Evolutionary conservation across 2,329 filamentous ascomycete species (phyloP), one percentile per base, ranked within the genome.

Genomic region (Metarhizium sp.): DNA sequence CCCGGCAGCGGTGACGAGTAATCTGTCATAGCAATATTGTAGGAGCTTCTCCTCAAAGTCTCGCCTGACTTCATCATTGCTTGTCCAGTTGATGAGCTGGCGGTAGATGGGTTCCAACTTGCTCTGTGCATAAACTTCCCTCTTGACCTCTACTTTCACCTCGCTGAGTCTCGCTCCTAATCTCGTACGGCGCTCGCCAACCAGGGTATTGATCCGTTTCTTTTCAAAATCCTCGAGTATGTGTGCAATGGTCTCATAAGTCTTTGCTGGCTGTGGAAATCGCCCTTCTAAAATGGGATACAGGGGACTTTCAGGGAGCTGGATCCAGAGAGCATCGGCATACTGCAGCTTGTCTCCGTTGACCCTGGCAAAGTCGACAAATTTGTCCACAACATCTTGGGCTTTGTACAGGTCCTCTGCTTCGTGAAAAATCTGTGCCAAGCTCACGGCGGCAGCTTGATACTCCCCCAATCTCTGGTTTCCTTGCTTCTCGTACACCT

Each of bases 41-140:
- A 99, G 72, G 14, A 96, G 77, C 71, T 92, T 97, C 69, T 97
- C 92, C 68, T 99, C 95, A 59, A 92, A 95, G 42, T 81, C 79
- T 42, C 92, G 85, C 49, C 94, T 82, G 38, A 90, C 68, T 25
- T 92, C 89, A 65, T 99, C 94, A 63, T 97, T 90, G 56, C 76
- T 82, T 10, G 87, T 86, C 94, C 94, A 99, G 66, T 96, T 85
- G 65, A 96, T 92, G 52, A 96, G 79, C 52, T 90, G 80, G 55
- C 83, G 82, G 66, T 96, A 97, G 49, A 95, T 73, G 40, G 84
- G 75, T 63, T 92, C 90, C n/a, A 99, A 73, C 57, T 84, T 79
- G 69, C 90, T 96, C 58, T 82, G 78, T 34, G 75, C 76, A 60
- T 89, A 86, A 1, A 96, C 85, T 68, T 99, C 94, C 40, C 86